Evolutionary conservation across 2,329 filamentous ascomycete species (phyloP), one percentile per base, ranked within the genome.

Genomic region (Chaetomium strumarium): DNA sequence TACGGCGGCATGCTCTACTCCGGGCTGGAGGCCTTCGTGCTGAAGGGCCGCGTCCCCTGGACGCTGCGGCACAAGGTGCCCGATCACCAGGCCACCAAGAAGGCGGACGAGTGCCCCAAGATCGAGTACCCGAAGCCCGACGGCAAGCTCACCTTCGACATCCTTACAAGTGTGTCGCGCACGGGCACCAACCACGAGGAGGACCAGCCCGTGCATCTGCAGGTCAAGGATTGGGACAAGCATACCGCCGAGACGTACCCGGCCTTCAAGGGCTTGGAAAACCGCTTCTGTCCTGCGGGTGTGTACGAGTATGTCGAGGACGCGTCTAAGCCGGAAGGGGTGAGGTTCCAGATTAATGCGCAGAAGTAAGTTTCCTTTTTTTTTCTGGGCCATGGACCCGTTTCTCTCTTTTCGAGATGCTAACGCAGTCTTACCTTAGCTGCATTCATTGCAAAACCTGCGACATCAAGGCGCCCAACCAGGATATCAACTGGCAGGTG

Each of bases 371-470:
- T 83, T 34, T 45, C 36, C 16, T 45, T 42, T 16, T 42, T 49
- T 17, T 13, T 48, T 30, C 9, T 16, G 20, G 7, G 17, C 24
- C 30, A 2, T 10, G 37, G 2, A 14, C 6, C 10, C n/a, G 6
- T 36, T 8, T 29, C 8, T 6, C 29, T 3, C 31, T 2, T 16
- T 29, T 36, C 7, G 16, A 19, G n/a, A 24, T 38, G 34, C 49
- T 57, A 43, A 58, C 72, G 14, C 14, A 65, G 66, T 46, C 1
- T n/a, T n/a, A 46, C 11, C n/a, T 38, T 62, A 96, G 91, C 73
- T 99, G 93, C 69, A 95, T 99, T 60, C 93, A 99, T 73, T 99
- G 93, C 79, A 99, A 99, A 80, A 99, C 93, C 13, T 99, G 93
- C 69, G 93, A 99, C 70, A 99, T 99, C 75, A 99, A 99, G 75